These are phyloP conservation scores for Meredithiella fracta DNA, from an alignment of 2,329 filamentous ascomycete species.

Conservation along the genomic window DNA sequence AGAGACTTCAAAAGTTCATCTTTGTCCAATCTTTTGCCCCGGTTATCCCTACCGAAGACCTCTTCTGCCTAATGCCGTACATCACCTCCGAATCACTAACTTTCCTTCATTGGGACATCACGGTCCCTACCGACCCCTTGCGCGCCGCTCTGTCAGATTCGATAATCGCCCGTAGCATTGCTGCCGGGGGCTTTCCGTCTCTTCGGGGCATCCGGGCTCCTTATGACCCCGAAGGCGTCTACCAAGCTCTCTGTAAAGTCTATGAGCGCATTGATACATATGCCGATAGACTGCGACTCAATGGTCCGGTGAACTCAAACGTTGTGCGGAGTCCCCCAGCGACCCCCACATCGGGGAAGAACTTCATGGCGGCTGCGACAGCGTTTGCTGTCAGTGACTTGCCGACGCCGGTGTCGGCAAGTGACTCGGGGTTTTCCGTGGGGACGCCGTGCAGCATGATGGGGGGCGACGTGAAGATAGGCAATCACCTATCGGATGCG, in stretches of 20 bases:
- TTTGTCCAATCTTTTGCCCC: slow-evolving; percentile 40
- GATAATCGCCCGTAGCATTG: slow-evolving; percentile 48
- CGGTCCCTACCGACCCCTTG: slow-evolving; percentile 28
- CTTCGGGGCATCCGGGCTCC: slow-evolving; percentile 46
- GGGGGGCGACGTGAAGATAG: slow-evolving; percentile 18
- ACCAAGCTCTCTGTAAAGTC: slow-evolving; percentile 54
- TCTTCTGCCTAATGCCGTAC: slow-evolving; percentile 47
- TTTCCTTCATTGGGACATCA: slow-evolving; percentile 49
- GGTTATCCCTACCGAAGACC: slow-evolving; percentile 36
- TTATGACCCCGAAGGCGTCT: slow-evolving; percentile 50
- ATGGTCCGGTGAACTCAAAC: not conserved
- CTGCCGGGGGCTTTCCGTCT: slow-evolving; percentile 42
- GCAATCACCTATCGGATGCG: slow-evolving; percentile 31
- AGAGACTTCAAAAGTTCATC: slow-evolving; percentile 31
- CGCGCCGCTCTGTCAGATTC: slow-evolving; percentile 34
- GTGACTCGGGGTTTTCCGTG: slow-evolving; percentile 16
- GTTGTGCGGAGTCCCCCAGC: slow-evolving; percentile 1
- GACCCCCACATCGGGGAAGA: slow-evolving; percentile 4
- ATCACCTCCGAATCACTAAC: slow-evolving; percentile 37
- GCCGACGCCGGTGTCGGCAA: slow-evolving; percentile 8
- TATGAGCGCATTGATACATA: slow-evolving; percentile 36
- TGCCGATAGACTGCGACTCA: slow-evolving; percentile 28
- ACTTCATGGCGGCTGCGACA: not conserved
- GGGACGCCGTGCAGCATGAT: slow-evolving; percentile 14
- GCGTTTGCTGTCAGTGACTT: slow-evolving; percentile 13